Percentiles rank a stretch among this genome's conserved stretches.
phyloP scores from a whole-genome alignment of 1,139 yeast species.

The Suhomyces yuchorum region DNA sequence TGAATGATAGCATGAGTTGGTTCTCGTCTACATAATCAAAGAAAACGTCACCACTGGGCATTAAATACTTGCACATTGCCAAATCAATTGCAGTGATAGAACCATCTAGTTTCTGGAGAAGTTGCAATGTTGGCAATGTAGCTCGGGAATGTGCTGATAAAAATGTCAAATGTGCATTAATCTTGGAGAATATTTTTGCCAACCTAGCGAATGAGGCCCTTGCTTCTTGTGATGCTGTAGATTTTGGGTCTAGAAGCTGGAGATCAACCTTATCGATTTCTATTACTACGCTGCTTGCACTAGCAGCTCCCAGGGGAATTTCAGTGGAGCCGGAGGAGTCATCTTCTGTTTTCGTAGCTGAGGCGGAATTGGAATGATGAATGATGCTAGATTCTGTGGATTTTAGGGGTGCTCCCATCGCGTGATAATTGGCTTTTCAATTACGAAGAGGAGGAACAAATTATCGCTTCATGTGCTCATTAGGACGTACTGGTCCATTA shows the following conservation, averaged over 20 bases:
- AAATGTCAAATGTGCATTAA: slow-evolving; percentile 48
- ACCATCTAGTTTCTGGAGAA: slow-evolving; percentile 34
- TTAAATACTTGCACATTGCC: slow-evolving; percentile 60
- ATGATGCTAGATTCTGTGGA: not conserved
- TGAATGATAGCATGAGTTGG: slow-evolving; percentile 46
- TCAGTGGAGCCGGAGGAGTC: too few relatives aligned
- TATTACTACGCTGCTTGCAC: too few relatives aligned
- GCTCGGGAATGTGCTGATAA: slow-evolving; percentile 44
- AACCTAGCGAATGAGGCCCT: slow-evolving; percentile 6
- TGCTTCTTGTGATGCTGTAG: not conserved
- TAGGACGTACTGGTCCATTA: not conserved
- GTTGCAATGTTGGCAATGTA: slow-evolving; percentile 43
- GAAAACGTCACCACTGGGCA: slow-evolving; percentile 69
- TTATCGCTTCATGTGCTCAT: not conserved
- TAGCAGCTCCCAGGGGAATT: too few relatives aligned
- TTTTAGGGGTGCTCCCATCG: not conserved
- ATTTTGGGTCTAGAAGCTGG: not conserved
- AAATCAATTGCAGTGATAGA: slow-evolving; percentile 50
- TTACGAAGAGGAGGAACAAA: not conserved
- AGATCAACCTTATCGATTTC: not conserved
- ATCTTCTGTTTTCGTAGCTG: too few relatives aligned
- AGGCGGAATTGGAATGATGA: too few relatives aligned
- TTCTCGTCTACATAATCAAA: slow-evolving; percentile 73
- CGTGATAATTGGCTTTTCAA: not conserved
- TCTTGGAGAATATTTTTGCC: slow-evolving; percentile 27